phyloP scores from a whole-genome alignment of 2,329 filamentous ascomycete species.

The Talaromyces sp. region DNA sequence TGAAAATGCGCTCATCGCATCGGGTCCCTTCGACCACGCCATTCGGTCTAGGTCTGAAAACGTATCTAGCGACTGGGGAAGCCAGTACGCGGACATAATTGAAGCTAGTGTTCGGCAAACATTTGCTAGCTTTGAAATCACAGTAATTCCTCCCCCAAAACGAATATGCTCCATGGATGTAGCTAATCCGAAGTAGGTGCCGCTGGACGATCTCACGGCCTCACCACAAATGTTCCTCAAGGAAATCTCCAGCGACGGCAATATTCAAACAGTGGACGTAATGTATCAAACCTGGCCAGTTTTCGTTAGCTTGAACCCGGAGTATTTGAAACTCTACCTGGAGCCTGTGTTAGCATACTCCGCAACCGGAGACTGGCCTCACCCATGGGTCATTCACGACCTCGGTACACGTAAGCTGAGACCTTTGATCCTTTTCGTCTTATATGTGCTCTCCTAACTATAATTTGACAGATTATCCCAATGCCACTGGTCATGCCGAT shows the following conservation, averaged over 20 bases:
- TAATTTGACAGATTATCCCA: conserved; percentile 29
- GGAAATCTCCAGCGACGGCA: conserved; percentile 41
- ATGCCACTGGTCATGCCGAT: conserved; percentile 37
- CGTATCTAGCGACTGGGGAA: conserved; percentile 22
- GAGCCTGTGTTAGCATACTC: conserved; percentile 43
- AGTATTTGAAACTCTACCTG: conserved; percentile 41
- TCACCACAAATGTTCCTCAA: conserved; percentile 35
- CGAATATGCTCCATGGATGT: conserved; percentile 3
- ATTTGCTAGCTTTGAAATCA: conserved; percentile 38
- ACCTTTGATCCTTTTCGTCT: background rate
- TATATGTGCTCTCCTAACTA: background rate
- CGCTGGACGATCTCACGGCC: conserved; percentile 9
- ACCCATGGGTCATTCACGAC: conserved; percentile 38
- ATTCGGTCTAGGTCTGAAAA: conserved; percentile 24
- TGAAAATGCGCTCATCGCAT: conserved; percentile 30
- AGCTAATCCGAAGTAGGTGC: background rate
- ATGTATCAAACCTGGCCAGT: conserved; percentile 42
- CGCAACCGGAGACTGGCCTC: conserved; percentile 33
- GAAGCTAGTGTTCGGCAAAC: conserved; percentile 38
- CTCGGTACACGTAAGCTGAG: conserved; percentile 24
- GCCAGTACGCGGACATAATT: conserved; percentile 40
- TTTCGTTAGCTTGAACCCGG: conserved; percentile 39
- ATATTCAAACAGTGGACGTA: conserved; percentile 41
- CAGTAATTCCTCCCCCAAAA: conserved; percentile 32
- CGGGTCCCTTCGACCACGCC: conserved; percentile 27